These are phyloP conservation scores for Cercospora janseana DNA, from an alignment of 2,329 filamentous ascomycete genomes.

Conservation along the genomic window DNA sequence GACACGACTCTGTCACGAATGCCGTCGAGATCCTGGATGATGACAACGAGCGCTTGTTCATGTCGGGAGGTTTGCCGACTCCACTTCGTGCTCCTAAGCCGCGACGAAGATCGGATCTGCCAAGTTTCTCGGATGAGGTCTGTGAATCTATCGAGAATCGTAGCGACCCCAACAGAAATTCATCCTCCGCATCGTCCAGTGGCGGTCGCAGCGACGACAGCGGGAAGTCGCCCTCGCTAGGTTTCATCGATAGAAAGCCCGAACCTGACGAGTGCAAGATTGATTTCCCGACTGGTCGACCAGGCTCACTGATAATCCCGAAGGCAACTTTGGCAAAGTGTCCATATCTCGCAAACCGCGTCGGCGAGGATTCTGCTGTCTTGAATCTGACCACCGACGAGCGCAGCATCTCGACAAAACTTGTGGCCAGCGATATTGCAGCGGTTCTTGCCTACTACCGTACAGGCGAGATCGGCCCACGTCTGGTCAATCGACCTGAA, in stretches of 20 bases:
- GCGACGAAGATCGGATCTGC: neutral
- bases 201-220: neutral
- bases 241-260: neutral
- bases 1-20: neutral
- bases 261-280: neutral
- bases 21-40: neutral
- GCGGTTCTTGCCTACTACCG: conserved; percentile 12
- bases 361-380: conserved; percentile 1
- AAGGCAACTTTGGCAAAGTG: conserved; percentile 3
- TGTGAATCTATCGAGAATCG: neutral
- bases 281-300: neutral
- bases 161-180: neutral
- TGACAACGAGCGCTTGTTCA: neutral
- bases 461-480: conserved; percentile 17
- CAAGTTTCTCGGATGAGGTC: neutral
- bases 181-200: neutral
- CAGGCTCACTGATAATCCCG: neutral
- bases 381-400: conserved; percentile 15
- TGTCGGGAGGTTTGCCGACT: neutral
- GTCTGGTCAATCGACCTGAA: conserved; percentile 12
- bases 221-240: no score
- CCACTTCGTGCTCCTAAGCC: neutral
- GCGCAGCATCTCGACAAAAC: neutral
- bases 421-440: conserved; percentile 11
- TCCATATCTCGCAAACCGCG: conserved; percentile 8